Base-by-base conservation (phyloP, 495 filamentous ascomycete genomes). In the Penicillium ucsense region DNA sequence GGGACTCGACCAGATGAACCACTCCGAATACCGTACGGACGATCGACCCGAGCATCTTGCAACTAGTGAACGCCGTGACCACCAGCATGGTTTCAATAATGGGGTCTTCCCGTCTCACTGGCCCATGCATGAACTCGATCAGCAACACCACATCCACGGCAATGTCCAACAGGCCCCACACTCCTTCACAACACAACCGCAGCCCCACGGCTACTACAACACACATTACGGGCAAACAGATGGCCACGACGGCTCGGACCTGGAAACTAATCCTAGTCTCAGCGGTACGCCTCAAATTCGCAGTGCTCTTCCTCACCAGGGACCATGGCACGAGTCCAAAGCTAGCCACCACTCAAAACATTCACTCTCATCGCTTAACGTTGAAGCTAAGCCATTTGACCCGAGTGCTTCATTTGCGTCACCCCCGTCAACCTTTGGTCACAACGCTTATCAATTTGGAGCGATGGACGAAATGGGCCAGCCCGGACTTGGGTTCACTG, bases 341-440 rank as follows among this genome's bases (percentile, higher is more conserved):
- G 57, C 63, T 8, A 73, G 70, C 47, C 47, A 50, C 32, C 61
- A 61, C 31, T 73, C 68, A 9, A 48, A 48, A 40, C n/a, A 71
- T 58, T 47, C 55, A 49, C 3, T 78, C 12, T 89, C 88, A 0
- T 87, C 81, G 48, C 71, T 95, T 40, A 96, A 98, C 52, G 87
- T 89, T 35, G 82, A 80, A 46, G 91, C 92, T 0, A 84, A 85
- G 42, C 88, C 90, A 55, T 96, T 96, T 63, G 87, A 92, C 48
- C 86, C 87, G 4, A 69, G 66, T 11, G 80, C 65, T 45, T 62
- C 77, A 2, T 86, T 85, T 60, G 73, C 71, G 35, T 77, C 87
- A 2, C 70, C 73, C n/a, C 69, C 74, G 36, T 70, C 74, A 33
- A 56, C 72, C 6, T 85, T 84, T 48, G 69, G 71, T 35, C 67